Base-by-base conservation (phyloP, 1,284 basidiomycete genomes). In the Puccinia novopanici region DNA sequence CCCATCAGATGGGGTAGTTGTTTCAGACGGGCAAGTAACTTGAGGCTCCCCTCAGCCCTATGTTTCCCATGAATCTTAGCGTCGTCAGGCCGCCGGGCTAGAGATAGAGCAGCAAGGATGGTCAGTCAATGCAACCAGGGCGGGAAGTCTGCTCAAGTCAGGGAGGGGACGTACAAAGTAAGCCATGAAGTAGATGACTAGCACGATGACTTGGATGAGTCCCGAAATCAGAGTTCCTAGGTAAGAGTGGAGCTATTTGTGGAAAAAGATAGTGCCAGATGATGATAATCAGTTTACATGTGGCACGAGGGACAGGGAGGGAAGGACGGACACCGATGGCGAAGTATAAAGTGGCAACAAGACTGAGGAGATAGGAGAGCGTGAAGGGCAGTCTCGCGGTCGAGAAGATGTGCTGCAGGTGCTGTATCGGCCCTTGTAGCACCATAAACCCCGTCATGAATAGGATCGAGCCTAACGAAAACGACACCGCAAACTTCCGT, bases 331-430 rank as follows among this genome's bases (percentile, higher is more conserved):
- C 93, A 27, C 91, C 92, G 67, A 97, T 88, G 0, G 94, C 91
- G 85, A 96, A 95, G 86, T 93, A 95, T 17, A 97, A 88, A 0
- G 95, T 97, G 8, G 94, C 88, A 6, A 88, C 91, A 3, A 97
- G 88, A 82, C 92, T 93, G 37, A 88, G 87, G 83, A 98, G 89
- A 87, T 98, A 98, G 3, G 93, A 89, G 50, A 89, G 84, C 4
- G 94, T 93, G 87, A 98, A 97, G 0, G 94, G 94, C 2, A 97
- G 88, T 48, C 95, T 90, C 84, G 96, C 93, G 85, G 89, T 89
- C 2, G 93, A 92, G 68, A 93, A 84, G 82, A 98, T 89, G 85
- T 98, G 95, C 86, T 94, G 95, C 83, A 94, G 81, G 86, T 98
- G 95, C 83, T 84, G 77, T 24, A 83, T 4, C 1, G 84, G 84